Conservation (phyloP, 768 basidiomycete species). For the Pulveroboletus sp. region DNA sequence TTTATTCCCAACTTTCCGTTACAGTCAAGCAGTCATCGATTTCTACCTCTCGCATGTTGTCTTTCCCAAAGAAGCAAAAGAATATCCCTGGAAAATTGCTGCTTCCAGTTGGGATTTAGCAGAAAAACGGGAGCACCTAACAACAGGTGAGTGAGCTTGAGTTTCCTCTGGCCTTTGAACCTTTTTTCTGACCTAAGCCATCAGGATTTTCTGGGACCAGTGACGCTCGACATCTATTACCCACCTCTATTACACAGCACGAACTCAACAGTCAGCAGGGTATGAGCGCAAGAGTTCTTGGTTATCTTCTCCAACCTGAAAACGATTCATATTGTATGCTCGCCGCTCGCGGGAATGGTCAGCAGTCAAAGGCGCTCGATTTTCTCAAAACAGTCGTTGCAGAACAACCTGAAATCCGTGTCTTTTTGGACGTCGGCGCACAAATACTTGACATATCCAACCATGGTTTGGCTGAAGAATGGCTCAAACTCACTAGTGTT, state of each 20-base stretch:
- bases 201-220: conserved; percentile 54
- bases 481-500: conserved; percentile 20
- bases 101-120: too few species aligned
- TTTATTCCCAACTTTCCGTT: not conserved
- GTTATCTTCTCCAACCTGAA: conserved; percentile 27
- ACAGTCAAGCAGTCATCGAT: not conserved
- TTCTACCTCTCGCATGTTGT: not conserved
- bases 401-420: conserved; percentile 37
- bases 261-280: conserved; percentile 27
- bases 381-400: conserved; percentile 32
- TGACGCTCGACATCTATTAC: conserved; percentile 36
- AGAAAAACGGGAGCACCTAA: too few species aligned
- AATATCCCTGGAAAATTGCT: too few species aligned
- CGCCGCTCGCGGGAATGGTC: conserved; percentile 11
- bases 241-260: conserved; percentile 12
- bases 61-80: not conserved
- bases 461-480: conserved; percentile 29
- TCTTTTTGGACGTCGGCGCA: conserved; percentile 53
- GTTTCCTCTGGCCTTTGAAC: too few species aligned
- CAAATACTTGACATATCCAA: conserved; percentile 51
- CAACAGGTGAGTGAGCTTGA: too few species aligned
- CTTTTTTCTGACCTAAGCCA: too few species aligned
- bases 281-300: conserved; percentile 38
- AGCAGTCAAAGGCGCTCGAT: conserved; percentile 14
- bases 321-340: conserved; percentile 36